phyloP scores from a whole-genome alignment of 169 alveolate species.

The Cryptosporidium viatorum region DNA sequence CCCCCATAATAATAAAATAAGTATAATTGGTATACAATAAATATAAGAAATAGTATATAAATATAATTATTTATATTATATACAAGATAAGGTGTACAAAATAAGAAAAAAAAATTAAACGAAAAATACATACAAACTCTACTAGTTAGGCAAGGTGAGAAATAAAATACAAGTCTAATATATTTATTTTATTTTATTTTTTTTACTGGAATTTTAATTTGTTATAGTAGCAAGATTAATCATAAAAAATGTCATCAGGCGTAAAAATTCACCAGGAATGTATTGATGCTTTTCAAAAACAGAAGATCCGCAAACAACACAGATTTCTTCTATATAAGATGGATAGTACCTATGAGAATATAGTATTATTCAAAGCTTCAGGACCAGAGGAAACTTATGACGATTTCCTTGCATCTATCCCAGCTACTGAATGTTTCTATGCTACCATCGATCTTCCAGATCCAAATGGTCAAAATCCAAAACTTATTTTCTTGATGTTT shows the following conservation, averaged over 20 bases:
- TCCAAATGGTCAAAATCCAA: conserved; percentile 63
- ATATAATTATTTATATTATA: not conserved
- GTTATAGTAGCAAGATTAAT: not conserved
- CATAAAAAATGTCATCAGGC: conserved; percentile 80
- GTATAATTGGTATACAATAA: not conserved
- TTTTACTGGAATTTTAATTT: conserved; percentile 26
- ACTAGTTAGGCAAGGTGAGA: conserved; percentile 7
- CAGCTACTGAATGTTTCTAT: conserved; percentile 79
- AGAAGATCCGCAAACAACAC: conserved; percentile 78
- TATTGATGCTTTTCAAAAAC: conserved; percentile 76
- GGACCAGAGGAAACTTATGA: conserved; percentile 76
- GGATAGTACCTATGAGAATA: conserved; percentile 71
- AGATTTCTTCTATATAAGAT: conserved; percentile 79
- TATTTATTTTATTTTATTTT: not conserved
- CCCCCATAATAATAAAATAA: conserved; percentile 23
- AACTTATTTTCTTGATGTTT: conserved; percentile 77
- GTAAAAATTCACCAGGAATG: conserved; percentile 78
- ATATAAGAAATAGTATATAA: not conserved
- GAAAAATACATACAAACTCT: not conserved
- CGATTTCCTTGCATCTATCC: conserved; percentile 76
- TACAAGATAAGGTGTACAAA: conserved; percentile 8
- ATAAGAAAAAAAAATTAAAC: not conserved
- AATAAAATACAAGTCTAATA: not conserved
- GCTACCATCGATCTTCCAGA: conserved; percentile 80
- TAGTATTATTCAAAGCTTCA: conserved; percentile 77